Evolutionary conservation across 345 rosid genomes (phyloP).

Genomic region (Hypericum perforatum): DNA sequence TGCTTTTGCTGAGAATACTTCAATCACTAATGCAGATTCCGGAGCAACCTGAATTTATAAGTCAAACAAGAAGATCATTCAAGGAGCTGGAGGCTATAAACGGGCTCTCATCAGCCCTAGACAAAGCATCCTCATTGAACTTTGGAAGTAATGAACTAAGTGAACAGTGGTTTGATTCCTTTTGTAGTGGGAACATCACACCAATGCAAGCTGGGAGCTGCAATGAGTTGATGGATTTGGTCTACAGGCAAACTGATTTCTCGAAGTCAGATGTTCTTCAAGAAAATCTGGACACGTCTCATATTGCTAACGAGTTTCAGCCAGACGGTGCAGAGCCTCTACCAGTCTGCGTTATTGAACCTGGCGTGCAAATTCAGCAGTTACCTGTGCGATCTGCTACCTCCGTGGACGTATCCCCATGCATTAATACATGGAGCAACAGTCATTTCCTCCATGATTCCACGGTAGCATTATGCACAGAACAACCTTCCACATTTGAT

Average conservation of each 20-base stretch:
- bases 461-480: not conserved
- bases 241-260: conserved; percentile 24
- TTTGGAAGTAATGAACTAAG: conserved; percentile 33
- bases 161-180: conserved; percentile 44
- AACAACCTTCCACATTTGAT: not conserved
- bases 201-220: conserved; percentile 29
- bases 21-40: conserved; percentile 39
- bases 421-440: conserved; percentile 30
- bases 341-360: conserved; percentile 2
- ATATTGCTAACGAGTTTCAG: not conserved
- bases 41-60: conserved; percentile 48
- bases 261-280: conserved; percentile 13
- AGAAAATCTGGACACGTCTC: conserved; percentile 12
- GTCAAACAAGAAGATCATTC: conserved; percentile 41
- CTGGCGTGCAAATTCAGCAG: conserved; percentile 9
- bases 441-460: conserved; percentile 6
- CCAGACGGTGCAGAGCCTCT: conserved; percentile 10
- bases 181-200: conserved; percentile 30
- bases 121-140: conserved; percentile 26
- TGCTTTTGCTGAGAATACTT: conserved; percentile 3
- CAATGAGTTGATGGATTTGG: conserved; percentile 30
- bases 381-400: conserved; percentile 7
- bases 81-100: conserved; percentile 18
- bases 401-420: conserved; percentile 18
- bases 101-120: conserved; percentile 17